These are phyloP conservation scores for Fusarium buxicola DNA, from an alignment of 2,329 filamentous ascomycete species.

Conservation along the genomic window DNA sequence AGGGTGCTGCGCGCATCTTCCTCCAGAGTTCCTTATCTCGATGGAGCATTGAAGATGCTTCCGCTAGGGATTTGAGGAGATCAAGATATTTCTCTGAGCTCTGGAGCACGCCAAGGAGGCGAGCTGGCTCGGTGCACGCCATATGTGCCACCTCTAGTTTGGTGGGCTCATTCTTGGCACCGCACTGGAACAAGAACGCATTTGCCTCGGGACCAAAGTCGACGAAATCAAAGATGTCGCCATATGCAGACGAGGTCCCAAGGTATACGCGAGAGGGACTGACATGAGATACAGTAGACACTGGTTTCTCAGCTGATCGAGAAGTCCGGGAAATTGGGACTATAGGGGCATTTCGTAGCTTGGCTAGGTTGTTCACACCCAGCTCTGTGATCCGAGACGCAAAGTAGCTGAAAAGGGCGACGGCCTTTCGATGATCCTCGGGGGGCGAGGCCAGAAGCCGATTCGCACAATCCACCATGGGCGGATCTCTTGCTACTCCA, in stretches of 20 bases:
- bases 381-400: slow-evolving; percentile 81
- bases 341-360: slow-evolving; percentile 73
- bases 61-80: slow-evolving; percentile 83
- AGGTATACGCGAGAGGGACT: slow-evolving; percentile 83
- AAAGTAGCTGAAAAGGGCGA: slow-evolving; percentile 84
- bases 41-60: slow-evolving; percentile 76
- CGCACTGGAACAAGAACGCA: slow-evolving; percentile 86
- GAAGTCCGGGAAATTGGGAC: slow-evolving; percentile 70
- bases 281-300: slow-evolving; percentile 55
- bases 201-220: slow-evolving; percentile 92
- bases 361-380: slow-evolving; percentile 67
- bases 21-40: slow-evolving; percentile 82
- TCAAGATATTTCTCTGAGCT: slow-evolving; percentile 87
- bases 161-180: slow-evolving; percentile 91
- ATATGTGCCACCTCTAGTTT: slow-evolving; percentile 86
- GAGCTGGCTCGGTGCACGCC: slow-evolving; percentile 84
- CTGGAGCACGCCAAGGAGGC: slow-evolving; percentile 83
- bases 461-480: slow-evolving; percentile 80
- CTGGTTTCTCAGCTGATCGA: slow-evolving; percentile 55
- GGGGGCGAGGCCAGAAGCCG: slow-evolving; percentile 80
- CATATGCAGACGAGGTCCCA: slow-evolving; percentile 76
- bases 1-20: slow-evolving; percentile 79
- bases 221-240: slow-evolving; percentile 95
- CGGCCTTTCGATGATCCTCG: slow-evolving; percentile 72
- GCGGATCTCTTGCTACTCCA: slow-evolving; percentile 84